Conservation (phyloP, 2,329 filamentous ascomycete genomes). For the Ophiocordyceps australis region DNA sequence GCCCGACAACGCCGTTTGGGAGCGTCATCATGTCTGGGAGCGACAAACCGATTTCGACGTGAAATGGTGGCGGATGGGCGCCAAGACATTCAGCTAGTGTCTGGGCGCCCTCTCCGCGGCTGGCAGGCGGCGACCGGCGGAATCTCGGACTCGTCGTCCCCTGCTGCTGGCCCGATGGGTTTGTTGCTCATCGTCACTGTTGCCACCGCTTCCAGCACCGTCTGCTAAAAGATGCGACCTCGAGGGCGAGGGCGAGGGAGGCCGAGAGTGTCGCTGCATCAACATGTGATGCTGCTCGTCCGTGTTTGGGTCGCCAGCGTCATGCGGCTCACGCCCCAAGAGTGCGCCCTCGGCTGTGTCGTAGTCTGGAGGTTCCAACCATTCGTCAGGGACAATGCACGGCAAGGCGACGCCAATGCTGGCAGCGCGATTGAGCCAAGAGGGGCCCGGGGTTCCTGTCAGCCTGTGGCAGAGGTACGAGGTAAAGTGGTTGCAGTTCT, state of each 20-base stretch:
- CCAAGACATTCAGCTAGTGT: conserved; percentile 3
- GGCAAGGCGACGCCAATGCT: conserved; percentile 65
- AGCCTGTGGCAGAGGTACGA: conserved; percentile 56
- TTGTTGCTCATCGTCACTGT: conserved; percentile 25
- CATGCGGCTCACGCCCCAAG: too few species aligned
- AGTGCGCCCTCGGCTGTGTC: conserved; percentile 55
- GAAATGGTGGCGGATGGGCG: too few species aligned
- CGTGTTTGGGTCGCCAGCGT: conserved; percentile 25
- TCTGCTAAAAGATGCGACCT: conserved; percentile 12
- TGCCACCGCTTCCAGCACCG: conserved; percentile 9
- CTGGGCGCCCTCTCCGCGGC: conserved; percentile 31
- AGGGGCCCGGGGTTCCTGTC: conserved; percentile 50
- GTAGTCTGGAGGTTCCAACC: conserved; percentile 64
- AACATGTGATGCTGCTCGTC: conserved; percentile 43
- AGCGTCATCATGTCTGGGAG: too few species aligned
- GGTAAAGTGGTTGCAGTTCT: conserved; percentile 84
- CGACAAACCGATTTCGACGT: too few species aligned
- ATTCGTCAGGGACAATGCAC: conserved; percentile 67
- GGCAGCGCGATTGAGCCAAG: conserved; percentile 72
- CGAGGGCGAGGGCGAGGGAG: too few species aligned
- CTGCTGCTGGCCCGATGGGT: conserved; percentile 21
- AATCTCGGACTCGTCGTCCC: conserved; percentile 26
- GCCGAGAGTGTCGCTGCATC: too few species aligned
- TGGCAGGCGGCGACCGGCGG: conserved; percentile 30
- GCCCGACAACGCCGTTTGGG: too few species aligned